These are phyloP conservation scores for Evernia prunastri DNA, from an alignment of 495 filamentous ascomycete species.

Conservation along the genomic window DNA sequence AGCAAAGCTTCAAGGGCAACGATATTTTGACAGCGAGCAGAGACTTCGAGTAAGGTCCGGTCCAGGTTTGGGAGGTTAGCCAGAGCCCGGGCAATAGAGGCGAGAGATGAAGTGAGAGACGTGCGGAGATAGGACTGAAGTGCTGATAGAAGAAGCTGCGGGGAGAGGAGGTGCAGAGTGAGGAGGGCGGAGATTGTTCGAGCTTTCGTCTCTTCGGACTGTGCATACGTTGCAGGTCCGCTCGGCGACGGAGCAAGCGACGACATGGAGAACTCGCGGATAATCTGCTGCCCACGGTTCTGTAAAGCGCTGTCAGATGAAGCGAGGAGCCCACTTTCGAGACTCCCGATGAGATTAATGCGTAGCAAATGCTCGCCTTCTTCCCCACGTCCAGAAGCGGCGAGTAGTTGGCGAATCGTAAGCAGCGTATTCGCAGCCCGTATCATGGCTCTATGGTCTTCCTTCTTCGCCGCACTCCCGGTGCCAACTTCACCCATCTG, in stretches of 20 bases:
- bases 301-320: conserved; percentile 65
- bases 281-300: conserved; percentile 67
- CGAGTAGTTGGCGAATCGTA: conserved; percentile 64
- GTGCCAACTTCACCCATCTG: conserved; percentile 60
- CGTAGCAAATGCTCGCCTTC: conserved; percentile 71
- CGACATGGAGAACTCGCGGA: conserved; percentile 79
- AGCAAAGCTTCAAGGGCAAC: conserved; percentile 79
- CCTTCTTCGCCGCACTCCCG: conserved; percentile 44
- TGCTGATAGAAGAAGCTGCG: conserved; percentile 64
- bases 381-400: conserved; percentile 52
- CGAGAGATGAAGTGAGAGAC: conserved; percentile 66
- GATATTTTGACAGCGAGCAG: conserved; percentile 80
- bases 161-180: conserved; percentile 77
- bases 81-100: conserved; percentile 64
- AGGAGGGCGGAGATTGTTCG: conserved; percentile 67
- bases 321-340: conserved; percentile 58
- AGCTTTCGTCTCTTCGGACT: conserved; percentile 69
- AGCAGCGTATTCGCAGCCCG: conserved; percentile 71
- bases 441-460: conserved; percentile 71
- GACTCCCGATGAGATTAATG: conserved; percentile 58
- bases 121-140: conserved; percentile 75
- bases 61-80: conserved; percentile 76
- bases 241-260: conserved; percentile 39
- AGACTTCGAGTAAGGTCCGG: conserved; percentile 72
- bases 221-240: conserved; percentile 56